Base-by-base conservation (phyloP, 2,329 filamentous ascomycete species). In the Podosphaera xanthii region DNA sequence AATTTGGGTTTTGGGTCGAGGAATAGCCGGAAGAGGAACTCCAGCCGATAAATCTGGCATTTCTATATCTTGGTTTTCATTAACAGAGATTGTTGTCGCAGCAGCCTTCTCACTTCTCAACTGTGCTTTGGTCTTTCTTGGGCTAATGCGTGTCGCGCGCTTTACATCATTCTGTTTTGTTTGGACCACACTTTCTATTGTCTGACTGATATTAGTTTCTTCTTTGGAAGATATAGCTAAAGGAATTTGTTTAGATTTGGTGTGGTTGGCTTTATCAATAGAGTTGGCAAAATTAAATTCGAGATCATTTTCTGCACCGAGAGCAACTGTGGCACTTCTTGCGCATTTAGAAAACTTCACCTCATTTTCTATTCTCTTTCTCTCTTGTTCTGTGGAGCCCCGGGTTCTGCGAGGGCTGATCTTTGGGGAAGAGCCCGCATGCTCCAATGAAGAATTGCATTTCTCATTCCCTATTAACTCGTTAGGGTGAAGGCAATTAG, bases 261-360 rank as follows among this genome's bases (percentile, higher is more conserved):
- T 80, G 2, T 77, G 71, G 14, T 75, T 74, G 5, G 80, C 84
- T 67, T 85, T 86, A 64, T 84, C 79, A 4, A 83, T 76, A 67
- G 87, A 83, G 69, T 84, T 83, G 64, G 82, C 79, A 7, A 84
- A 79, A 50, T 77, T 80, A 65, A 82, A 85, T 63, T 85, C 81
- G 2, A 78, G 75, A 64, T 82, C 78, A 57, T 82, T 81, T 14
- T 76, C 77, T 64, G 79, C 74, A 33, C 76, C 76, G 63, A 79
- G 77, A 52, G 80, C 76, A 63, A 86, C 82, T 67, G 81, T 84
- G 4, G 71, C 68, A 56, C 78, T 76, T 62, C 74, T 76, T 59
- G 85, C 69, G 56, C 79, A 76, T 66, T 80, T 85, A 62, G 82
- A 79, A 62, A 83, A 77, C n/a, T 67, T 84, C 5, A 72, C 70